phyloP scores from a whole-genome alignment of 2,329 filamentous ascomycete species.

The Aspergillus arachidicola region DNA sequence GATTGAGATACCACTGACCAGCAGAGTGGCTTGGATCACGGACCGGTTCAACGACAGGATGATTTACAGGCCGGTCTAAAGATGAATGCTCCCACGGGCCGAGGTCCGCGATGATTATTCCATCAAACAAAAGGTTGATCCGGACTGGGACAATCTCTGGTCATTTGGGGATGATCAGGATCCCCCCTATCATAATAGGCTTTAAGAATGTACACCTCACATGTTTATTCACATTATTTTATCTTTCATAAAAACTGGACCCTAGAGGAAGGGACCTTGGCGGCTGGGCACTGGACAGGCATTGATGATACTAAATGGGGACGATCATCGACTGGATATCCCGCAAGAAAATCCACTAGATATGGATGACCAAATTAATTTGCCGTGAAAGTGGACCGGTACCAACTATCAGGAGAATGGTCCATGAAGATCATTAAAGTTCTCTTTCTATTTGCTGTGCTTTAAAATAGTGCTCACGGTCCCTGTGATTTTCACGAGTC shows the following conservation, averaged over 20 bases:
- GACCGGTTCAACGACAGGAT: not conserved
- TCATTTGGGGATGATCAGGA: not conserved
- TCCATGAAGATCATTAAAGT: constrained; percentile 10
- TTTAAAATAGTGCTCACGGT: not conserved
- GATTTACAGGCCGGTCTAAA: not conserved
- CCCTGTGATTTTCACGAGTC: constrained; percentile 3
- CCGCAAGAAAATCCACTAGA: not conserved
- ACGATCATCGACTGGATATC: not conserved
- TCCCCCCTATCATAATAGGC: not conserved
- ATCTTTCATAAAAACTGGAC: not conserved
- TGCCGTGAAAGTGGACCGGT: not conserved
- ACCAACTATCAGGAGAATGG: constrained; percentile 1
- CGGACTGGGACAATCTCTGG: not conserved
- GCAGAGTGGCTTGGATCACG: not conserved
- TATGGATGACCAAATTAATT: not conserved
- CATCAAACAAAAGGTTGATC: not conserved
- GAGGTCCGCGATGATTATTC: constrained; percentile 6
- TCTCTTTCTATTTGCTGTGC: constrained; percentile 6
- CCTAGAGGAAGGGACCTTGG: not conserved
- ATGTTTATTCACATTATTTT: constrained; percentile 2
- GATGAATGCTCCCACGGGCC: not conserved
- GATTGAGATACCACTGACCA: not conserved
- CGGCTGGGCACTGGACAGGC: not conserved
- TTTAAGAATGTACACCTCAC: not conserved
- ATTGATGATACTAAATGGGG: not conserved